phyloP scores from a whole-genome alignment of 2,329 filamentous ascomycete species.

The Botryotinia calthae region DNA sequence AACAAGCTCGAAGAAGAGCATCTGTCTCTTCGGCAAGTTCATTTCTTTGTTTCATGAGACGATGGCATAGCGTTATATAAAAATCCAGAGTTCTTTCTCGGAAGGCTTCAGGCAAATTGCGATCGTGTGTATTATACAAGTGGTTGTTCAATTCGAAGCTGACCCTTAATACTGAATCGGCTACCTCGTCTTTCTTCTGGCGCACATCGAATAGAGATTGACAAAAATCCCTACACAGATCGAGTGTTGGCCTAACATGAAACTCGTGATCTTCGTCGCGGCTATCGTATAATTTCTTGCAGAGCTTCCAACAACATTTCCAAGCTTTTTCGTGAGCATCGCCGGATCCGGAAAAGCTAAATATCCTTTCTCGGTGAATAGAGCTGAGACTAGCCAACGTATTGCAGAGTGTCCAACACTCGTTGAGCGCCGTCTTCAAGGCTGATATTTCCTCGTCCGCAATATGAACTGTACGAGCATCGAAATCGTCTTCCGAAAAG shows the following conservation, averaged over 20 bases:
- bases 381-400: conserved; percentile 83
- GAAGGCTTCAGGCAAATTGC: conserved; percentile 79
- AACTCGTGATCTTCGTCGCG: conserved; percentile 67
- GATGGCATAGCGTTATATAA: conserved; percentile 89
- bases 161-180: conserved; percentile 84
- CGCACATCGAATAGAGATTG: conserved; percentile 87
- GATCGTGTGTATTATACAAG: conserved; percentile 87
- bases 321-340: conserved; percentile 84
- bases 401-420: conserved; percentile 94
- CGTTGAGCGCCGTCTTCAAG: conserved; percentile 72
- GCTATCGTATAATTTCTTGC: conserved; percentile 82
- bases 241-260: conserved; percentile 71
- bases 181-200: conserved; percentile 70
- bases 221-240: conserved; percentile 88
- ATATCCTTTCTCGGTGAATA: conserved; percentile 75
- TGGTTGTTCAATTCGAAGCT: conserved; percentile 97
- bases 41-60: conserved; percentile 90
- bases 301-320: conserved; percentile 92
- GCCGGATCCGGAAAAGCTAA: conserved; percentile 69
- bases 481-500: conserved; percentile 46
- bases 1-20: conserved; percentile 79
- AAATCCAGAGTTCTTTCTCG: conserved; percentile 89
- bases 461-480: conserved; percentile 42
- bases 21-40: conserved; percentile 79
- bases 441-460: conserved; percentile 63